Evolutionary conservation across 2,329 filamentous ascomycete genomes (phyloP).

Genomic region (Diaporthe destruens): DNA sequence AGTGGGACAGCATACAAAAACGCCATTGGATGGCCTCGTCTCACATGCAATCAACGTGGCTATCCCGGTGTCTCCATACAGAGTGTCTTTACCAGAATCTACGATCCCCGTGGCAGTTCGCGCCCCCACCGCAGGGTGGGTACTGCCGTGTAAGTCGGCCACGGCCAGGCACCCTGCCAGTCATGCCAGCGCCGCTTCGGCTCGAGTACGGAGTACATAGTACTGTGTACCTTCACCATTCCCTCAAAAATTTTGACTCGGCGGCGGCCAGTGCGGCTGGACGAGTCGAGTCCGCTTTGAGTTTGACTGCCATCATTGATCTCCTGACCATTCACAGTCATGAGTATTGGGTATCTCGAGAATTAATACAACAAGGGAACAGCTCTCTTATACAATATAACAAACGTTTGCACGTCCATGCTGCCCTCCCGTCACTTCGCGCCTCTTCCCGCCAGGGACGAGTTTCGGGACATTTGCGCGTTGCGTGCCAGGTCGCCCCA

Average conservation of each 20-base stretch:
- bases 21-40: background rate
- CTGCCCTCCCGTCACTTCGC: constrained; percentile 57
- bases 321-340: background rate
- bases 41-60: constrained; percentile 30
- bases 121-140: constrained; percentile 24
- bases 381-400: constrained; percentile 4
- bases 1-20: background rate
- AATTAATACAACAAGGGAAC: background rate
- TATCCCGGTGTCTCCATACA: constrained; percentile 19
- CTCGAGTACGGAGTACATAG: too few relatives aligned
- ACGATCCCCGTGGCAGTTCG: constrained; percentile 25
- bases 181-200: constrained; percentile 4
- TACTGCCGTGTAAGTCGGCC: constrained; percentile 29
- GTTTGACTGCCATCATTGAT: constrained; percentile 7
- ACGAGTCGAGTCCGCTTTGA: background rate
- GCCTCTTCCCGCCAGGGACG: constrained; percentile 68
- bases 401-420: background rate
- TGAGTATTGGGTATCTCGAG: constrained; percentile 29
- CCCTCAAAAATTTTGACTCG: constrained; percentile 14
- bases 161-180: background rate
- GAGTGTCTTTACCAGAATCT: constrained; percentile 32
- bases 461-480: constrained; percentile 65
- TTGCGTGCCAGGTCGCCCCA: constrained; percentile 70
- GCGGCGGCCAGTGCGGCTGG: background rate
- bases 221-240: constrained; percentile 2